These are phyloP conservation scores for Colletotrichum kahawae DNA, from an alignment of 2,329 filamentous ascomycete species.

Conservation along the genomic window DNA sequence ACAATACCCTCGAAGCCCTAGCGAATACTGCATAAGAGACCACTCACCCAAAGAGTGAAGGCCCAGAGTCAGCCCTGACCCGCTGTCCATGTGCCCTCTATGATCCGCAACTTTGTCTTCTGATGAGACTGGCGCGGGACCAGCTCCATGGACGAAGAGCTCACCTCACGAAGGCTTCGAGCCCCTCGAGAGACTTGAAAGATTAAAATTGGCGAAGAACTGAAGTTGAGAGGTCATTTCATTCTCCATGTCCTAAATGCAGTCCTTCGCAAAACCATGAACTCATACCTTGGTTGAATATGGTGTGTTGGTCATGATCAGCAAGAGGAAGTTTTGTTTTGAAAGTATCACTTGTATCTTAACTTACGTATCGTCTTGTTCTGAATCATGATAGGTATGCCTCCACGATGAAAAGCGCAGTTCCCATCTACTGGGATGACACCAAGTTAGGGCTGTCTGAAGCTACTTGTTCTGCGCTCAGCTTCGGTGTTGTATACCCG, in stretches of 20 bases:
- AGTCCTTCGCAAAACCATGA: not conserved
- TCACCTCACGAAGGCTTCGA: not conserved
- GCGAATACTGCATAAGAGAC: not conserved
- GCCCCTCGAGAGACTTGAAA: not conserved
- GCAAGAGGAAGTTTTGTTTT: not conserved
- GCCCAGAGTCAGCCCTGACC: not conserved
- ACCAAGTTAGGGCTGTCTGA: not conserved
- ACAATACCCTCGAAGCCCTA: not conserved
- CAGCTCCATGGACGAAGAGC: not conserved
- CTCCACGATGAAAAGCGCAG: not conserved
- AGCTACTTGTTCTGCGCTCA: not conserved
- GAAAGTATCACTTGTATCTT: not conserved
- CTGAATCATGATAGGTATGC: not conserved
- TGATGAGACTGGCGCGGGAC: not conserved
- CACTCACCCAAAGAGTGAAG: not conserved
- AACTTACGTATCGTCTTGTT: not conserved
- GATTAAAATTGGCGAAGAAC: not conserved
- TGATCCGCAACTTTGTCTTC: not conserved
- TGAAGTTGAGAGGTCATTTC: not conserved
- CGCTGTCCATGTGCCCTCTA: not conserved
- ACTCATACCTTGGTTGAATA: not conserved
- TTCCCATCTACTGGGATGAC: not conserved
- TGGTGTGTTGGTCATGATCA: not conserved
- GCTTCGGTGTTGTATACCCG: not conserved
- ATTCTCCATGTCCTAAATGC: not conserved